Conservation (phyloP, 2,329 filamentous ascomycete genomes). For the Macroventuria anomochaeta region DNA sequence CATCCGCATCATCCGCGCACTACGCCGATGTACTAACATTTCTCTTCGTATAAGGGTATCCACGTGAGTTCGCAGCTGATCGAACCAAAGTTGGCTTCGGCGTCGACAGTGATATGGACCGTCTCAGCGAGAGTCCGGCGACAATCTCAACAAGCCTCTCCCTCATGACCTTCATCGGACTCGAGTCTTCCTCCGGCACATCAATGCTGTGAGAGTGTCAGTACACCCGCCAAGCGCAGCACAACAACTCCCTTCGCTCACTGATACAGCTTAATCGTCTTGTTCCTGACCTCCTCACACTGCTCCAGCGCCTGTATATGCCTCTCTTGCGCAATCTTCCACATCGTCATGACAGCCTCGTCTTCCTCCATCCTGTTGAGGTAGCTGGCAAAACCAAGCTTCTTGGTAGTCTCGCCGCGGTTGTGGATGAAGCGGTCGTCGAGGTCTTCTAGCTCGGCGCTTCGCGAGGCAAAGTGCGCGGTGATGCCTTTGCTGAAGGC, state of each 20-base stretch:
- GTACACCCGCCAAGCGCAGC: not conserved
- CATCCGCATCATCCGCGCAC: conserved; percentile 8
- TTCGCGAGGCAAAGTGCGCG: conserved; percentile 61
- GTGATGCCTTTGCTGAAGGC: conserved; percentile 62
- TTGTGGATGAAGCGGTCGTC: conserved; percentile 58
- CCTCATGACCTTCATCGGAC: conserved; percentile 14
- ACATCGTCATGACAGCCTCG: conserved; percentile 65
- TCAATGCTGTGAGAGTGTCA: conserved; percentile 6
- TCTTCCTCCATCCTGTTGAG: conserved; percentile 68
- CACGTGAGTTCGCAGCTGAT: not conserved
- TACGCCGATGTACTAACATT: conserved; percentile 3
- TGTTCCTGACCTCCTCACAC: conserved; percentile 43
- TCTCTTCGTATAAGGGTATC: not conserved
- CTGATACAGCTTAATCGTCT: conserved; percentile 39
- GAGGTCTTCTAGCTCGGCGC: conserved; percentile 55
- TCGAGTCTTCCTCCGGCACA: not conserved
- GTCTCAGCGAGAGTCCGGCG: conserved; percentile 7
- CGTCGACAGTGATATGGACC: not conserved
- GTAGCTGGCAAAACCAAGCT: conserved; percentile 65
- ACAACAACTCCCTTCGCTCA: not conserved
- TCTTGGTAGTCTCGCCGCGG: conserved; percentile 56
- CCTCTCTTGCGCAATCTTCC: conserved; percentile 64
- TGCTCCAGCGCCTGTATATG: conserved; percentile 63
- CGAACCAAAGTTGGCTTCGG: not conserved
- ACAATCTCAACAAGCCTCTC: conserved; percentile 10